Conservation (phyloP, 2,329 filamentous ascomycete species). For the Venturia asperata region DNA sequence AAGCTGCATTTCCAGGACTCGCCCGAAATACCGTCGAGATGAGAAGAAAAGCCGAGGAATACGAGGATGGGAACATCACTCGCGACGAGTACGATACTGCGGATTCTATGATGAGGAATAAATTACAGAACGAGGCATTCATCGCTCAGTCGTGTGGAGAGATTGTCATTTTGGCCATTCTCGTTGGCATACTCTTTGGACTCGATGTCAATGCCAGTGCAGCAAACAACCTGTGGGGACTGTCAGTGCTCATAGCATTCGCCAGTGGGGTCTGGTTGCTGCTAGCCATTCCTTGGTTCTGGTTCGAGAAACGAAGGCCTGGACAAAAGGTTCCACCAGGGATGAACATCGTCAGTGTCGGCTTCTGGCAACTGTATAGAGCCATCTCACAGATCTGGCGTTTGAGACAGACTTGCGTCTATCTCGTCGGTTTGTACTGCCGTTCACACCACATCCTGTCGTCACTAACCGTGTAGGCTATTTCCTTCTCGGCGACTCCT, state of each 20-base stretch:
- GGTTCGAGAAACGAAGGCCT: constrained; percentile 56
- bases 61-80: constrained; percentile 46
- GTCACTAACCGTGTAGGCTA: constrained; percentile 38
- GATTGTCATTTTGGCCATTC: constrained; percentile 52
- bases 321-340: constrained; percentile 46
- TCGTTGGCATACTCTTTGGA: constrained; percentile 58
- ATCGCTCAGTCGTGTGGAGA: constrained; percentile 57
- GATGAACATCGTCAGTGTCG: constrained; percentile 49
- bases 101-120: constrained; percentile 57
- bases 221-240: constrained; percentile 58
- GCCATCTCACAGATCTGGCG: constrained; percentile 56
- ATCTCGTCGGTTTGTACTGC: constrained; percentile 48
- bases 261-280: constrained; percentile 57
- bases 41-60: constrained; percentile 44
- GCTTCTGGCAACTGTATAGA: constrained; percentile 54
- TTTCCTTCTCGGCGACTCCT: constrained; percentile 61
- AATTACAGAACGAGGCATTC: constrained; percentile 57
- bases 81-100: constrained; percentile 53
- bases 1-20: constrained; percentile 51
- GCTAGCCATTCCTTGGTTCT: constrained; percentile 59
- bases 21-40: constrained; percentile 48
- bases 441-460: not conserved
- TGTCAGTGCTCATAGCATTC: constrained; percentile 59
- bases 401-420: constrained; percentile 58
- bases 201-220: constrained; percentile 52